Percentiles rank a stretch among this genome's conserved stretches.
phyloP scores from a whole-genome alignment of 1,284 basidiomycete species.

The Phellopilus nigrolimitatus region DNA sequence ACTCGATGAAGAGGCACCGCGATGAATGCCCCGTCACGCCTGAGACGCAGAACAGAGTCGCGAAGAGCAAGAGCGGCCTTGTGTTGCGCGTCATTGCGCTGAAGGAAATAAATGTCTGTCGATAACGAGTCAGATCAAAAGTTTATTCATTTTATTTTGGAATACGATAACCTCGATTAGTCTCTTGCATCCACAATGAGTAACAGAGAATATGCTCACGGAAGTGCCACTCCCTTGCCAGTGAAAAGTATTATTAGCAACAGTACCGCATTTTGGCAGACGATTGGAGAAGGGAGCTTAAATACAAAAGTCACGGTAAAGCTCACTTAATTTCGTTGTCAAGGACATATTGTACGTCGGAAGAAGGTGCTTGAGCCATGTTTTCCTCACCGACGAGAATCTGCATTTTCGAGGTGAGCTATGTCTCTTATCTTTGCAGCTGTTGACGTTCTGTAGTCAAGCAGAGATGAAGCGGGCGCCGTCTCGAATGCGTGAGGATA shows the following conservation, averaged over 20 bases:
- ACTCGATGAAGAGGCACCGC: constrained; percentile 70
- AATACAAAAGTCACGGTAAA: neutral
- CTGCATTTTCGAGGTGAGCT: no score
- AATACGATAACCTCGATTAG: neutral
- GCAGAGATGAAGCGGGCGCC: no score
- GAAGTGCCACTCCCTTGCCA: constrained; percentile 76
- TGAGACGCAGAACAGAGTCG: constrained; percentile 62
- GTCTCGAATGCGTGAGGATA: no score
- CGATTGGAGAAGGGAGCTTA: no score
- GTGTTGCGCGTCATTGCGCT: constrained; percentile 57
- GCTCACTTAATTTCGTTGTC: constrained; percentile 17
- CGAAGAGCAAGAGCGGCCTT: constrained; percentile 61
- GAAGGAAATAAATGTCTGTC: constrained; percentile 72
- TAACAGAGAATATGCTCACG: constrained; percentile 38
- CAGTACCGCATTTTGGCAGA: no score
- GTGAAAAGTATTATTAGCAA: no score
- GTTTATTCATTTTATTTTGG: neutral
- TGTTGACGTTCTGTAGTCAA: no score
- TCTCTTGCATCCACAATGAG: neutral
- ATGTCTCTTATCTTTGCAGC: no score
- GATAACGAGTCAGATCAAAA: constrained; percentile 3
- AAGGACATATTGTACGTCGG: constrained; percentile 2
- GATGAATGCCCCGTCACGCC: constrained; percentile 69
- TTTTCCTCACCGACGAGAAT: neutral
- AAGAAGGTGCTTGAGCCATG: constrained; percentile 1